Evolutionary conservation across 768 basidiomycete species (phyloP).

Genomic region (Hysterangium stoloniferum): DNA sequence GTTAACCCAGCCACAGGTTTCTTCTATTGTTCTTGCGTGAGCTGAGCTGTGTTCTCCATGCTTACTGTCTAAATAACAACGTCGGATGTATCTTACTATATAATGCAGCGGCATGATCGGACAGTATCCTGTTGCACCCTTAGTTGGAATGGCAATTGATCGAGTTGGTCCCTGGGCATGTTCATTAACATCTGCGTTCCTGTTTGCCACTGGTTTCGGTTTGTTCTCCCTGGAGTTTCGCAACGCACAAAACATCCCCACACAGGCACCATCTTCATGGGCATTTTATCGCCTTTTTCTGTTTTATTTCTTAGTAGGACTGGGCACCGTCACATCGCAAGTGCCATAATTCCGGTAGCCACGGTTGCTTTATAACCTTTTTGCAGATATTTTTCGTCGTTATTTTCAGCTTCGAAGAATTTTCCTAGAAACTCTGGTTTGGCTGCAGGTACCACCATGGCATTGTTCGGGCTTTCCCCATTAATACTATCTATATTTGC

Average conservation of each 20-base stretch:
- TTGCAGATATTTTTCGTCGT: slow-evolving; percentile 55
- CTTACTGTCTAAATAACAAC: not conserved
- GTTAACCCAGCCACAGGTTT: slow-evolving; percentile 67
- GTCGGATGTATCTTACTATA: slow-evolving; percentile 3
- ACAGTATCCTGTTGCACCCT: slow-evolving; percentile 68
- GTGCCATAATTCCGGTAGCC: slow-evolving; percentile 21
- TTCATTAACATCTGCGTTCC: slow-evolving; percentile 51
- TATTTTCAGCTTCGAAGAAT: slow-evolving; percentile 67
- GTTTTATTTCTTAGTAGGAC: slow-evolving; percentile 54
- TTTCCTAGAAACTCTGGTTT: slow-evolving; percentile 61
- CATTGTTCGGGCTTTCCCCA: slow-evolving; percentile 77
- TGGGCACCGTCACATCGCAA: slow-evolving; percentile 69
- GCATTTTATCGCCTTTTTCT: slow-evolving; percentile 47
- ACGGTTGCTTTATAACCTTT: slow-evolving; percentile 19
- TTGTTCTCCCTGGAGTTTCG: slow-evolving; percentile 54
- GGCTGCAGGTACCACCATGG: slow-evolving; percentile 58
- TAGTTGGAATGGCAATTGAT: slow-evolving; percentile 66
- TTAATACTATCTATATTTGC: slow-evolving; percentile 62
- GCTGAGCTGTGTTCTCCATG: slow-evolving; percentile 18
- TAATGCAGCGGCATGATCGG: slow-evolving; percentile 64
- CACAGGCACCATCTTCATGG: slow-evolving; percentile 30
- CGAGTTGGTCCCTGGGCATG: slow-evolving; percentile 57
- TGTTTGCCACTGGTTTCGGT: slow-evolving; percentile 56
- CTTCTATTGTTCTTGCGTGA: slow-evolving; percentile 71
- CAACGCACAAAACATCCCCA: slow-evolving; percentile 33